Evolutionary conservation across 371 early-diverging fungal species (phyloP).

Genomic region (Haplosporangium sp.): DNA sequence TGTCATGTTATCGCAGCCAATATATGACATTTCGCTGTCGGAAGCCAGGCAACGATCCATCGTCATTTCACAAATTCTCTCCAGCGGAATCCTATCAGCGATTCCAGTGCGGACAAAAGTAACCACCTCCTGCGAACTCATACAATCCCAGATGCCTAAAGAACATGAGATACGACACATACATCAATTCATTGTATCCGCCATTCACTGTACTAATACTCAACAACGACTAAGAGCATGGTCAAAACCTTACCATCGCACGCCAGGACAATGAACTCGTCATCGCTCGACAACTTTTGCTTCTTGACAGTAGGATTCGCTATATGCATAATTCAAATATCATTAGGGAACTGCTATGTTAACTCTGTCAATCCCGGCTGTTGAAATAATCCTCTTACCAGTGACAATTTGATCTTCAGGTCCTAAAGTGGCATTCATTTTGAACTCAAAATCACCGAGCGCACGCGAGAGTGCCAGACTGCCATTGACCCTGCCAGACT

Average conservation of each 20-base stretch:
- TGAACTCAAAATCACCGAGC: slow-evolving; percentile 97
- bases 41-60: slow-evolving; percentile 94
- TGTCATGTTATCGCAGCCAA: slow-evolving; percentile 99
- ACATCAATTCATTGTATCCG: too few species aligned
- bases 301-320: slow-evolving; percentile 87
- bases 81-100: slow-evolving; percentile 66
- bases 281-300: slow-evolving; percentile 69
- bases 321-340: slow-evolving; percentile 12
- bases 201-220: not conserved
- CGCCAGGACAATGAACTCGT: slow-evolving; percentile 95
- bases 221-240: not conserved
- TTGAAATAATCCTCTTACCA: slow-evolving; percentile 45
- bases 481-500: slow-evolving; percentile 96
- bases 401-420: slow-evolving; percentile 94
- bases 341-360: not conserved
- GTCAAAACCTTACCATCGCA: slow-evolving; percentile 84
- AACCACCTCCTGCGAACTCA: slow-evolving; percentile 90
- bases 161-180: not conserved
- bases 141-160: slow-evolving; percentile 96
- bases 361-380: not conserved
- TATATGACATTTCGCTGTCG: slow-evolving; percentile 81
- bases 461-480: slow-evolving; percentile 96
- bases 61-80: slow-evolving; percentile 82
- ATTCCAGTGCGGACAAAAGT: slow-evolving; percentile 82
- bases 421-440: slow-evolving; percentile 74